phyloP scores from a whole-genome alignment of 352 stramenopile genomes.

The Pythium apleroticum region DNA sequence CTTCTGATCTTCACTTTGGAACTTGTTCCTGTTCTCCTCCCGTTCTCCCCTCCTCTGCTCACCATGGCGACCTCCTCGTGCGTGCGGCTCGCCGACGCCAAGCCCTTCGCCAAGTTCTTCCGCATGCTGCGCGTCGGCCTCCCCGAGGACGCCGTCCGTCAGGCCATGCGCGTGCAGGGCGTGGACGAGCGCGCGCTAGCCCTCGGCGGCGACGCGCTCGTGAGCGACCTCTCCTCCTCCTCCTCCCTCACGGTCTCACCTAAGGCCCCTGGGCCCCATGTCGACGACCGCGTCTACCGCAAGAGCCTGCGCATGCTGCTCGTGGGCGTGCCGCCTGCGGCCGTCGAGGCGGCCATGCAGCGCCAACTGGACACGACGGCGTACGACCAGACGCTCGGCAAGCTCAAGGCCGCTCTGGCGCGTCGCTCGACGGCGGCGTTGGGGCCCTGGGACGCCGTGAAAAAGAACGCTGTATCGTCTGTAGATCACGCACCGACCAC shows the following conservation, averaged over 20 bases:
- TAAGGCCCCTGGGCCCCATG: neutral
- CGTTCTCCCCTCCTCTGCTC: neutral
- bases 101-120: conserved; percentile 20
- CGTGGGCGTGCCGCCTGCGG: conserved; percentile 17
- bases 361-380: conserved; percentile 6
- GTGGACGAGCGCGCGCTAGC: conserved; percentile 18
- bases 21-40: conserved; percentile 6
- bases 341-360: conserved; percentile 10
- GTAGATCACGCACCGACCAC: too few species aligned
- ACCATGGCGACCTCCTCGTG: conserved; percentile 5
- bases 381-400: conserved; percentile 24
- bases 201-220: conserved; percentile 11
- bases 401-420: conserved; percentile 13
- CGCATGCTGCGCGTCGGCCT: conserved; percentile 23
- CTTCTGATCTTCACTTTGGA: neutral
- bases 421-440: neutral
- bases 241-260: neutral
- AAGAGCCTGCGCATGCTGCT: conserved; percentile 25
- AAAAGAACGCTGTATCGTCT: too few species aligned
- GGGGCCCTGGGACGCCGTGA: neutral
- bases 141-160: conserved; percentile 13
- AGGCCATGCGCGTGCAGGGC: conserved; percentile 16
- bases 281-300: conserved; percentile 18
- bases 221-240: neutral
- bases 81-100: conserved; percentile 9